Evolutionary conservation across 768 basidiomycete species (phyloP).

Genomic region (Tephrocybe sp.): DNA sequence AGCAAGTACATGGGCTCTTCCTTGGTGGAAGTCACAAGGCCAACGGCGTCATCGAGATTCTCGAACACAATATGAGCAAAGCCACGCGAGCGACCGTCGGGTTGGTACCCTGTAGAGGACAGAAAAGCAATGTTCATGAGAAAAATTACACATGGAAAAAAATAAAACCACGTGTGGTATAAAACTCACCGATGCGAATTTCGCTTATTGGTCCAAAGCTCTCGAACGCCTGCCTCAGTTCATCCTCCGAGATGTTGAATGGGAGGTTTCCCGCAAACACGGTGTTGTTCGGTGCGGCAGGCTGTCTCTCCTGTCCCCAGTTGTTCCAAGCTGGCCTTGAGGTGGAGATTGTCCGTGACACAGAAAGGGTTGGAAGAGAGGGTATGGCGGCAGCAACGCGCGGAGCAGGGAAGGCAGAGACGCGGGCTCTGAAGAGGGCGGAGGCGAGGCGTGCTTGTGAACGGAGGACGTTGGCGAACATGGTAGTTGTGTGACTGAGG

Average conservation of each 20-base stretch:
- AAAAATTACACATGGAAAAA: background rate
- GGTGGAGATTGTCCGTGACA: constrained; percentile 19
- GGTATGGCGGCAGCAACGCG: background rate
- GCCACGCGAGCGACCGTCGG: constrained; percentile 39
- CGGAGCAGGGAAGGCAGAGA: constrained; percentile 4
- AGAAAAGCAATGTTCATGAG: background rate
- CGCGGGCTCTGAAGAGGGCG: constrained; percentile 21
- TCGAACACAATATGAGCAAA: constrained; percentile 45
- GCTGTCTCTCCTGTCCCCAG: background rate
- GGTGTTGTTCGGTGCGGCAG: constrained; percentile 18
- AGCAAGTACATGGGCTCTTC: constrained; percentile 49
- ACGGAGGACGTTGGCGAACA: constrained; percentile 37
- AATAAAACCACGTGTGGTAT: background rate
- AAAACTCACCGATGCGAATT: constrained; percentile 40
- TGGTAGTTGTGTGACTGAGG: constrained; percentile 20
- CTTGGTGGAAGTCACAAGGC: constrained; percentile 30
- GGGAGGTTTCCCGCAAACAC: constrained; percentile 56
- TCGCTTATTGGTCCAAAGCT: constrained; percentile 39
- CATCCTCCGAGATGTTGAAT: constrained; percentile 38
- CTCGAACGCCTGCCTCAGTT: constrained; percentile 39
- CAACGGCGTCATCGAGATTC: constrained; percentile 32
- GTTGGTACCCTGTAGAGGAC: constrained; percentile 23
- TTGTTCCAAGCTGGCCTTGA: constrained; percentile 11
- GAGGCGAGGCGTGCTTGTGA: constrained; percentile 33
- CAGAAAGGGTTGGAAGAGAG: background rate